Conservation (phyloP, 306 rosid genomes). For the Comarum palustre region DNA sequence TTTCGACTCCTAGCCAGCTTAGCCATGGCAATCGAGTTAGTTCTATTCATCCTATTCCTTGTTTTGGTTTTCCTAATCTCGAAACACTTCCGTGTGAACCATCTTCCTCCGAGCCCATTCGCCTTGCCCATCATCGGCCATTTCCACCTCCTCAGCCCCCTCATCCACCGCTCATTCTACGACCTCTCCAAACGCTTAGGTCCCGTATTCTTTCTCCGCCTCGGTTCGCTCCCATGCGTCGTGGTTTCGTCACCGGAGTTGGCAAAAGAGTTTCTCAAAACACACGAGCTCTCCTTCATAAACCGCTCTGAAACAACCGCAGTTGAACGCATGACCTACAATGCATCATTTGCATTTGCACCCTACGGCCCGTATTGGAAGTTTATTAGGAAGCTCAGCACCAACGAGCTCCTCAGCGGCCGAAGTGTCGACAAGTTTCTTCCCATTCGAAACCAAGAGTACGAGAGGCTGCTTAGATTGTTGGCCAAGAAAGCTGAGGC, state of each 20-base stretch:
- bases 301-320: slow-evolving; percentile 19
- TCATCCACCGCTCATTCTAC: slow-evolving; percentile 30
- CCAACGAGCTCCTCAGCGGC: slow-evolving; percentile 34
- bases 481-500: slow-evolving; percentile 24
- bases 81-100: neutral
- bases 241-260: slow-evolving; percentile 28
- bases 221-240: slow-evolving; percentile 25
- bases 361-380: slow-evolving; percentile 49
- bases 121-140: slow-evolving; percentile 24
- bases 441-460: slow-evolving; percentile 22
- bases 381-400: slow-evolving; percentile 33
- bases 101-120: slow-evolving; percentile 38
- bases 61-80: neutral
- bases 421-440: slow-evolving; percentile 22
- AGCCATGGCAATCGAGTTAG: neutral
- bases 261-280: slow-evolving; percentile 42
- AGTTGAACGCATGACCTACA: slow-evolving; percentile 26
- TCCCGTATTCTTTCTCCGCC: slow-evolving; percentile 33
- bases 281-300: slow-evolving; percentile 29
- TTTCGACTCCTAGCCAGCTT: neutral
- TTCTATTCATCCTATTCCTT: neutral
- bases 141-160: slow-evolving; percentile 23
- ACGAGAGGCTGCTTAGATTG: neutral
- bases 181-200: slow-evolving; percentile 33
- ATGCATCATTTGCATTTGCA: slow-evolving; percentile 30